These are phyloP conservation scores for Tuber calosporum DNA, from an alignment of 495 filamentous ascomycete genomes.

Conservation along the genomic window DNA sequence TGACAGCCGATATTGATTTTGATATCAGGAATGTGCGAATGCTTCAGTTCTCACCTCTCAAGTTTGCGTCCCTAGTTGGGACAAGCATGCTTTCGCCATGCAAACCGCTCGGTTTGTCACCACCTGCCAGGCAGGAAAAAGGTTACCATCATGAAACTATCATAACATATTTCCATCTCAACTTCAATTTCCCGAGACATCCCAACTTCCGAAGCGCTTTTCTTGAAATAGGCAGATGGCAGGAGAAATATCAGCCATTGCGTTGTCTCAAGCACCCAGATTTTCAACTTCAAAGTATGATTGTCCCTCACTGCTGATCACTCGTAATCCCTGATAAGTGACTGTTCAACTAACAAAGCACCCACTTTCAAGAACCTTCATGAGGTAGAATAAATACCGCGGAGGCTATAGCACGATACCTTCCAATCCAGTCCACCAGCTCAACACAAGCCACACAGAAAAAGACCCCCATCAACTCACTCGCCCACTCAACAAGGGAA, in stretches of 20 bases:
- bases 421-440: background rate
- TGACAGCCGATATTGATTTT: background rate
- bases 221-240: background rate
- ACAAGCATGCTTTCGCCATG: background rate
- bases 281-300: background rate
- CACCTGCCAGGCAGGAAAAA: background rate
- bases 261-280: background rate
- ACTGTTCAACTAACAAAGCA: background rate
- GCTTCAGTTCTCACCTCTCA: background rate
- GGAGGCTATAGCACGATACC: background rate
- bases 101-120: background rate
- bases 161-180: no score
- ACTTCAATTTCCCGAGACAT: no score
- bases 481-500: background rate
- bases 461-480: background rate
- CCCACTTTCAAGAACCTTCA: background rate
- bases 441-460: background rate
- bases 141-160: no score
- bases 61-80: background rate
- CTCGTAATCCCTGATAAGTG: background rate
- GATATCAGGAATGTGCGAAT: background rate
- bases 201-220: background rate
- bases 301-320: background rate
- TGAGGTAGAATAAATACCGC: background rate
- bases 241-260: background rate